These are phyloP conservation scores for Russula compacta DNA, from an alignment of 768 basidiomycete species.

Conservation along the genomic window DNA sequence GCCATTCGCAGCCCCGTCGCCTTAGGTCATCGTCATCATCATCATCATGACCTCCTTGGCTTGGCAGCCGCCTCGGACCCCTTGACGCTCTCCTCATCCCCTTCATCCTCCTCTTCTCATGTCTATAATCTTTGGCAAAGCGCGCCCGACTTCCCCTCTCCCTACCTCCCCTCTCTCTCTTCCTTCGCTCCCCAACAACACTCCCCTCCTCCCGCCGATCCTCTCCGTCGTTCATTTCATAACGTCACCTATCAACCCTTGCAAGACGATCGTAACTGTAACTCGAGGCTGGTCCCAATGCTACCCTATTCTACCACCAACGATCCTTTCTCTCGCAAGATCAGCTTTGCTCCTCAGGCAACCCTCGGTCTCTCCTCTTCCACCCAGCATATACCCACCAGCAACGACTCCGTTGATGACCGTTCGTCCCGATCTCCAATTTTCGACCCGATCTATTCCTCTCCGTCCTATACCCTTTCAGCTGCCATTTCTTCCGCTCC, in stretches of 20 bases:
- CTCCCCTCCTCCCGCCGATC: neutral
- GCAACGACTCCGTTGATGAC: neutral
- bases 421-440: constrained; percentile 10
- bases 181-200: neutral
- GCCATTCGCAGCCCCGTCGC: neutral
- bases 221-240: constrained; percentile 7
- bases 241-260: neutral
- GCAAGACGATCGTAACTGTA: constrained; percentile 7
- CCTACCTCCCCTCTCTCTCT: neutral
- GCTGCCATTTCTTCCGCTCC: constrained; percentile 10
- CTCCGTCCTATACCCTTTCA: constrained; percentile 16
- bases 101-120: neutral
- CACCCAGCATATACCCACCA: constrained; percentile 1
- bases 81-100: neutral
- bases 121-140: constrained; percentile 11
- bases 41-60: neutral
- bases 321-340: neutral
- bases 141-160: constrained; percentile 5
- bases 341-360: neutral
- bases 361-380: neutral
- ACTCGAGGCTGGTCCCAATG: constrained; percentile 13
- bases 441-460: constrained; percentile 10
- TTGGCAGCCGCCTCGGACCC: neutral
- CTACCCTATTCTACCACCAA: constrained; percentile 10
- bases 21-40: neutral